Evolutionary conservation across 352 stramenopile species (phyloP), one percentile per base, ranked within the genome.

Genomic region (Phytophthora aleatoria): DNA sequence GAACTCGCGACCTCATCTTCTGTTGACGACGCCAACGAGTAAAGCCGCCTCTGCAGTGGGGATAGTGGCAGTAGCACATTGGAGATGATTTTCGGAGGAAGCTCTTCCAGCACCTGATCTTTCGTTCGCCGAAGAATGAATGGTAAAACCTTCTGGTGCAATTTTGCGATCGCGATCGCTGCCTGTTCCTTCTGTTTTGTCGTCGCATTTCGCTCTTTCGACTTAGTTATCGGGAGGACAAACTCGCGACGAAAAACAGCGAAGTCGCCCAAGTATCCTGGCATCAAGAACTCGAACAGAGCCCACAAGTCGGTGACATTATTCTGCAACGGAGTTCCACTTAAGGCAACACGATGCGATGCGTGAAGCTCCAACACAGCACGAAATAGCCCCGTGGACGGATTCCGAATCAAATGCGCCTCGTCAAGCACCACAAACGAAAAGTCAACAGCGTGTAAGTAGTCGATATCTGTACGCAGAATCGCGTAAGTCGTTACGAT

Each of bases 101-200:
- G 74, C 49, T 99, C 97, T 36, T 85, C 85, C 28, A 99, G 81
- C 38, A 99, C 97, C 66, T 98, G 73, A 16, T 89, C 76, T 73
- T 99, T 99, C n/a, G 95, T 98, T 52, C 97, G 83, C 30, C 97
- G 82, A 44, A 99, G 69, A 39, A 99, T 90, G 72, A 99, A 99
- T 27, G 97, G 97, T 35, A 99, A 71, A n/a, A 99, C 87, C 52
- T 97, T 91, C 56, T 98, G 90, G 58, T 99, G 96, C 9, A 99
- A 69, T 33, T 76, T 74, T 48, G 97, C 92, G 58, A 99, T 87
- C 50, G 95, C 93, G 3, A 97, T 73, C 10, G 85, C 85, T 10
- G 87, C 82, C 3, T 71, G 31, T 42, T 96, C 81, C 60, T 94
- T 95, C 36, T 95, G 85, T 33, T 87, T 87, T 9, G 77, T 57